Evolutionary conservation across 805 yeast genomes (phyloP).

Genomic region (Candida lessepsii): DNA sequence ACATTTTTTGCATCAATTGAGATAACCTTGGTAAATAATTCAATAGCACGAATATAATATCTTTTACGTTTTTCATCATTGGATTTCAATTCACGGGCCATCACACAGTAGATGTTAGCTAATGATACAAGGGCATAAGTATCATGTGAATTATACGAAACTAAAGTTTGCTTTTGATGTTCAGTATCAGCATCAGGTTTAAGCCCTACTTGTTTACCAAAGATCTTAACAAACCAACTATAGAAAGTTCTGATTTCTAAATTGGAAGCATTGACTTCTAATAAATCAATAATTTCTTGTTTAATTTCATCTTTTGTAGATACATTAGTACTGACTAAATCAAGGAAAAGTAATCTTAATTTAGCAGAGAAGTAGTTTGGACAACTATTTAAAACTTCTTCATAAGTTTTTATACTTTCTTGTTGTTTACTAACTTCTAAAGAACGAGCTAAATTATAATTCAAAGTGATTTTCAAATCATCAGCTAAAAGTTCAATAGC

Average conservation of each 20-base stretch:
- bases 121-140: constrained; percentile 83
- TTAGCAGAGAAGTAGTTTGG: constrained; percentile 77
- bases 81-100: constrained; percentile 71
- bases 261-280: constrained; percentile 55
- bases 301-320: constrained; percentile 46
- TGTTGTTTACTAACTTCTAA: constrained; percentile 48
- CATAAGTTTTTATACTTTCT: constrained; percentile 48
- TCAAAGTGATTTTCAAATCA: constrained; percentile 32
- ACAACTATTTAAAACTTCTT: constrained; percentile 51
- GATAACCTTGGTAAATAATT: constrained; percentile 83
- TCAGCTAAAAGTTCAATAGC: constrained; percentile 23
- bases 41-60: constrained; percentile 86
- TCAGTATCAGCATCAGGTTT: constrained; percentile 62
- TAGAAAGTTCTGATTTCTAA: constrained; percentile 86
- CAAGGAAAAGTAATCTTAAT: constrained; percentile 65
- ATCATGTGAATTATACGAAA: constrained; percentile 82
- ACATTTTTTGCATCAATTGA: constrained; percentile 81
- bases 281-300: constrained; percentile 52
- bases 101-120: constrained; percentile 80
- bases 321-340: constrained; percentile 44
- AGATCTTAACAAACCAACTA: constrained; percentile 79
- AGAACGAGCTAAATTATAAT: constrained; percentile 76
- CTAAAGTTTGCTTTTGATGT: constrained; percentile 83
- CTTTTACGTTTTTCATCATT: constrained; percentile 56
- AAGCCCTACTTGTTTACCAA: constrained; percentile 50